Evolutionary conservation across 257 asterid genomes (phyloP), one percentile per base, ranked within the genome.

Genomic region (Solanum verrucosum): DNA sequence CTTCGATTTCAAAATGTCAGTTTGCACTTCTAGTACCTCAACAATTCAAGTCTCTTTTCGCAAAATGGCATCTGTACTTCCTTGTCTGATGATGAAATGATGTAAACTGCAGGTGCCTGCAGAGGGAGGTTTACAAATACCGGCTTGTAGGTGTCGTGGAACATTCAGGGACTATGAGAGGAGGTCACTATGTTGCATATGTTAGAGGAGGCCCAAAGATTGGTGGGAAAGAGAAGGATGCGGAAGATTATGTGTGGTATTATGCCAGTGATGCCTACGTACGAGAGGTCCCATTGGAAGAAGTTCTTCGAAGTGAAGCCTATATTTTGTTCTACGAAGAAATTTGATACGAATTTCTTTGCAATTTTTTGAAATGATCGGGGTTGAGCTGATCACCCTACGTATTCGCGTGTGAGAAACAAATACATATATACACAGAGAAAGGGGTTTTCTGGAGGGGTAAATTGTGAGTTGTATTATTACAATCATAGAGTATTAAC

Each of bases 131-230:
- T 52, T 87, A 86, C 70, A 78, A 81, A 31, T 96, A 96, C 72
- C 92, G 91, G 8, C 91, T 96, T n/a, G 90, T 94, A 13, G 99
- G 99, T 67, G 93, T 94, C 70, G 99, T 95, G 79, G 99, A 94
- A 91, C 99, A 96, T 92, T 84, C 89, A 12, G 99, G 99, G 75
- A 91, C 92, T n/a, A 95, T 96, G 98, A 93, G 96, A 87, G 93
- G 95, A 20, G 99, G 99, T 18, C 99, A 96, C 87, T 96, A 96
- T 68, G 92, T 95, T 38, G 98, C 98, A 0, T 95, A 94, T 33
- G 93, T 96, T 68, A 92, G 98, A 91, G 94, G 93, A 44, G 91
- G 93, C 42, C 83, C 72, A 79, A 89, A 94, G 71, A 89, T 79
- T 44, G 23, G 31, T 8, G 73, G 42, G 63, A 68, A 59, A 23